These are phyloP conservation scores for Knufia fluminis DNA, from an alignment of 2,329 filamentous ascomycete species.

Conservation along the genomic window DNA sequence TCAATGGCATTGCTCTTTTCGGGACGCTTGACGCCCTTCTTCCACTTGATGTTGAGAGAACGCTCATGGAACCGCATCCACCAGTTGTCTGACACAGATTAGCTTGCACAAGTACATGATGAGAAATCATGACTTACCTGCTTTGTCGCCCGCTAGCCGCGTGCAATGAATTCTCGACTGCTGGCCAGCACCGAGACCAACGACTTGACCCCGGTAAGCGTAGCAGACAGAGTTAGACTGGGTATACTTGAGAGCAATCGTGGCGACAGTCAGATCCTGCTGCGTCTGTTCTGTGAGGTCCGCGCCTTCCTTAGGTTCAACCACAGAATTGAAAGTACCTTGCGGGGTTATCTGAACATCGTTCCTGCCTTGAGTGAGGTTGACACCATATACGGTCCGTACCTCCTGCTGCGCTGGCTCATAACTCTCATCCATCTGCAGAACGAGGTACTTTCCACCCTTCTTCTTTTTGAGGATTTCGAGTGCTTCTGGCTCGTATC, in stretches of 20 bases:
- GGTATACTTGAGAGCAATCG: conserved; percentile 96
- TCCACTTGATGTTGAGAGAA: conserved; percentile 84
- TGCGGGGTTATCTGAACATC: conserved; percentile 76
- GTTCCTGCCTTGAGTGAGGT: conserved; percentile 83
- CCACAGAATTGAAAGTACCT: conserved; percentile 70
- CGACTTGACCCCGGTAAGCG: conserved; percentile 81
- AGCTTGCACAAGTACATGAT: background rate
- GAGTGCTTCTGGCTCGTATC: conserved; percentile 74
- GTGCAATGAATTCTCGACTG: conserved; percentile 99
- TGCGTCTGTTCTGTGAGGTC: conserved; percentile 70
- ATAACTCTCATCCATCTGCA: conserved; percentile 87
- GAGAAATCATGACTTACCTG: conserved; percentile 1
- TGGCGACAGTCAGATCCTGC: conserved; percentile 86
- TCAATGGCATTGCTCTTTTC: conserved; percentile 99
- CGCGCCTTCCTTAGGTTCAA: conserved; percentile 71
- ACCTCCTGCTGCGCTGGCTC: conserved; percentile 65
- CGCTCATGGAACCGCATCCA: conserved; percentile 97
- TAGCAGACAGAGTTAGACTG: conserved; percentile 99
- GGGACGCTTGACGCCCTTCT: conserved; percentile 90
- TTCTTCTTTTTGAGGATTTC: conserved; percentile 97
- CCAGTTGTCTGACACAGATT: conserved; percentile 68
- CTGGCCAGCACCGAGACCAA: conserved; percentile 91
- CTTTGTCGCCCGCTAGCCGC: conserved; percentile 91
- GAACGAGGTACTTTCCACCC: conserved; percentile 88
- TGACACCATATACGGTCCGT: conserved; percentile 83